phyloP scores from a whole-genome alignment of 106 monocot species.

The Phalaenopsis equestris region DNA sequence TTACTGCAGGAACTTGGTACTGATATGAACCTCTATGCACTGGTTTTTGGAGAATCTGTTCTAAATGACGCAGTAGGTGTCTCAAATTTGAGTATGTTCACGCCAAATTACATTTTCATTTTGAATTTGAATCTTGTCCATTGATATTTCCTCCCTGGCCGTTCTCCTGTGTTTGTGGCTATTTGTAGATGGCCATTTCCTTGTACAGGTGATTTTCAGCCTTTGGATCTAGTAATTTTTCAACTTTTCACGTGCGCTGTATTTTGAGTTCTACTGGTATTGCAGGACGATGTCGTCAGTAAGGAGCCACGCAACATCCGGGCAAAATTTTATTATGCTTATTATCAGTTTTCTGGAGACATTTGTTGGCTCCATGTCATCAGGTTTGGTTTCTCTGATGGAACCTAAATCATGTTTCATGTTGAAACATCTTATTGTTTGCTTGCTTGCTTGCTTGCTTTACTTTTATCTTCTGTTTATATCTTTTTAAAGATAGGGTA shows the following conservation, averaged over 20 bases:
- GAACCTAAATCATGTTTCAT: no score
- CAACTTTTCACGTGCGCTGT: not conserved
- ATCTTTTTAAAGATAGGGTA: no score
- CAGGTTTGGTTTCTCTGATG: constrained; percentile 42
- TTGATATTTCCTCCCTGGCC: not conserved
- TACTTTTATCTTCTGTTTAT: no score
- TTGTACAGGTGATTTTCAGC: constrained; percentile 72
- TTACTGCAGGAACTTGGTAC: constrained; percentile 78
- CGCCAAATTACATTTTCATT: not conserved
- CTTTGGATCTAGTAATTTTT: constrained; percentile 9
- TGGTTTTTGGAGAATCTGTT: constrained; percentile 99
- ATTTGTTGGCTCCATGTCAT: constrained; percentile 90
- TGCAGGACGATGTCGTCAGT: constrained; percentile 92
- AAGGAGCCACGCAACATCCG: constrained; percentile 62
- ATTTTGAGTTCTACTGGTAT: constrained; percentile 3
- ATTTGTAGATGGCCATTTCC: constrained; percentile 90
- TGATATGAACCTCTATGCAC: constrained; percentile 90
- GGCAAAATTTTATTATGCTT: constrained; percentile 50
- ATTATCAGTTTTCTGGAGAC: constrained; percentile 86
- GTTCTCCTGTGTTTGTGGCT: not conserved
- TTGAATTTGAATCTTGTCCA: not conserved
- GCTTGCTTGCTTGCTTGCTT: not conserved
- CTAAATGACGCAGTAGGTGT: constrained; percentile 83
- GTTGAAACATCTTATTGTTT: no score
- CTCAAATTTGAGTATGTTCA: not conserved